Percentiles rank a stretch among this genome's conserved stretches.
Evolutionary conservation across 805 yeast genomes (phyloP).

Genomic region (Yarrowia sp.): DNA sequence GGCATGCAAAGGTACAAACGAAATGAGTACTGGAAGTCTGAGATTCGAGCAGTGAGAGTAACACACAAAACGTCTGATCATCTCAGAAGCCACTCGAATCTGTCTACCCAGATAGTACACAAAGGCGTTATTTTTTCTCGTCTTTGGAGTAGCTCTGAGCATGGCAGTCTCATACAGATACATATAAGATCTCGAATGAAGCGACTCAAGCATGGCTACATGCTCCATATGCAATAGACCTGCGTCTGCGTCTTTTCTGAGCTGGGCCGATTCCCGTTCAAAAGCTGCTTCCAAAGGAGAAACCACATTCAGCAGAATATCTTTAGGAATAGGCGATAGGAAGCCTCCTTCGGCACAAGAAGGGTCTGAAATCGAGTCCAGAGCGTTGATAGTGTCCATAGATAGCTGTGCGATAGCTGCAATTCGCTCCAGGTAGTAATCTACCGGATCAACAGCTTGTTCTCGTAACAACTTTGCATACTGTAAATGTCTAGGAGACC

Average conservation of each 20-base stretch:
- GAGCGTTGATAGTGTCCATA: conserved; percentile 7
- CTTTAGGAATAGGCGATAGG: conserved; percentile 2
- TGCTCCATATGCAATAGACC: conserved; percentile 14
- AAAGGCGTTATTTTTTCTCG: neutral
- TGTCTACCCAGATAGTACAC: conserved; percentile 12
- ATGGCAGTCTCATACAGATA: conserved; percentile 14
- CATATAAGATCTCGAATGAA: neutral
- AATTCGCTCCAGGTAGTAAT: conserved; percentile 1
- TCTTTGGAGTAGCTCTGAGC: neutral
- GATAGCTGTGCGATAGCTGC: conserved; percentile 4
- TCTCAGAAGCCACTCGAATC: conserved; percentile 1
- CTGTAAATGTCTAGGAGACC: neutral
- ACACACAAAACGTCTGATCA: neutral
- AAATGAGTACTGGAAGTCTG: neutral
- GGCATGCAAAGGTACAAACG: conserved; percentile 15
- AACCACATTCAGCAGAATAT: neutral
- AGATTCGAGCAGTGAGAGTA: neutral
- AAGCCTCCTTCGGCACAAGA: conserved; percentile 2
- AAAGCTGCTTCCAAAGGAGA: conserved; percentile 3
- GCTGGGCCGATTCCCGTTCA: conserved; percentile 4
- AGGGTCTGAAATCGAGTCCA: conserved; percentile 15
- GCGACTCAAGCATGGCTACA: conserved; percentile 1
- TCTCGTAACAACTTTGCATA: conserved; percentile 13
- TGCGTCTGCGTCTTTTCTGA: neutral
- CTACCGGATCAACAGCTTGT: conserved; percentile 10